Conservation (phyloP, 176 grass and related monocot species). For the Aegilops bicornis region DNA sequence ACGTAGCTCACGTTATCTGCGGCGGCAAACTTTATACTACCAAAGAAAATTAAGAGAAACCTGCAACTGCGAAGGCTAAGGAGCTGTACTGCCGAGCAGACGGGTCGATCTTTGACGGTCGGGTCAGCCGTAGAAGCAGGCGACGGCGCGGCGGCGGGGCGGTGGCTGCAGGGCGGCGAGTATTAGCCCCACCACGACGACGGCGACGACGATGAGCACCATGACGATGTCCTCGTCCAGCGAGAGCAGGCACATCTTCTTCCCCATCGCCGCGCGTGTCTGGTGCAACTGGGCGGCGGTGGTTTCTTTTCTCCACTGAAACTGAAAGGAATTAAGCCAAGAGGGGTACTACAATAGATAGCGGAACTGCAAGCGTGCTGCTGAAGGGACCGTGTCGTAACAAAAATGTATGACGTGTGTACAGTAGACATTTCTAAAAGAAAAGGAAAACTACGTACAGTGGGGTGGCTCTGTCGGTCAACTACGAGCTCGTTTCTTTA, state of each 20-base stretch:
- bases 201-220: conserved; percentile 15
- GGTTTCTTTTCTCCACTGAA: not conserved
- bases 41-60: not conserved
- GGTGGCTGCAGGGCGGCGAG: not conserved
- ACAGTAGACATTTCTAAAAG: not conserved
- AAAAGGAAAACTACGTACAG: not conserved
- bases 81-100: not conserved
- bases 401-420: not conserved
- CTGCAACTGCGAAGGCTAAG: not conserved
- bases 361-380: not conserved
- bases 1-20: not conserved
- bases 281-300: not conserved
- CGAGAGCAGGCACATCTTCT: conserved; percentile 36
- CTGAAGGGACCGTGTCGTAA: not conserved
- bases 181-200: not conserved
- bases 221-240: conserved; percentile 30
- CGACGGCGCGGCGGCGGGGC: conserved; percentile 4
- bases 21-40: not conserved
- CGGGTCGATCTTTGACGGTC: not conserved
- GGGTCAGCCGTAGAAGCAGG: not conserved
- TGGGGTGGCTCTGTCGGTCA: not conserved
- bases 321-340: not conserved
- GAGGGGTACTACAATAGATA: not conserved
- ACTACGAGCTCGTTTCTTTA: not conserved
- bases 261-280: conserved; percentile 4